Evolutionary conservation across 306 rosid genomes (phyloP), one percentile per base, ranked within the genome.

Genomic region (Betula pendula): DNA sequence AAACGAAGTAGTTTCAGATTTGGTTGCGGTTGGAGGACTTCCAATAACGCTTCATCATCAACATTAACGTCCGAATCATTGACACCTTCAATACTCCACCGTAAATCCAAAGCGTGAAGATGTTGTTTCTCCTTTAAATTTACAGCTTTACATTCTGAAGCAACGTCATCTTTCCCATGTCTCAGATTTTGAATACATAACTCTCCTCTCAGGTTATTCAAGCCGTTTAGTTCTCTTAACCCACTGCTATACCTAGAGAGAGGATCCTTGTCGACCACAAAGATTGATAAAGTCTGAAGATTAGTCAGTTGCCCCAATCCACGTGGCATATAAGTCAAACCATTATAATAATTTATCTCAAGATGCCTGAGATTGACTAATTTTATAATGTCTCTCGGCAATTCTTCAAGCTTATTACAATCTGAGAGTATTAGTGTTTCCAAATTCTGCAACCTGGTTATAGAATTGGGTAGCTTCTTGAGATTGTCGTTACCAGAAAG

Each of bases 301-400:
- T 44, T 15, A 22, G 5, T 33, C 40, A 81, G 12, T 17, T 52
- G 16, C 0, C 13, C n/a, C 1, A 77, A 29, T 8, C 74, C 52
- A 9, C 0, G 8, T 19, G 81, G 81, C 81, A 81, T 76, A 43
- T n/a, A 29, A 9, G 12, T 65, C 17, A 76, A 65, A 0, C 16
- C 0, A 29, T 29, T 0, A 17, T 78, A 81, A 2, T 40, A 66
- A 1, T 72, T 40, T 0, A 44, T 15, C 35, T 72, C 48, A 33
- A 81, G 81, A 48, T 81, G 85, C 38, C 47, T 72, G 15, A 81
- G 85, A 1, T 1, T 17, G 27, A 0, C 4, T 8, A 81, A 27
- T 3, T 19, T 6, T 15, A 8, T 1, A 1, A 81, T n/a, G 16
- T 76, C 38, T 27, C 68, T 53, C 1, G 85, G 81, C 47, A 71